Percentiles rank a stretch among this genome's conserved stretches.
Conservation (phyloP, 2,329 filamentous ascomycete species). For the Penicillium brasilianum region DNA sequence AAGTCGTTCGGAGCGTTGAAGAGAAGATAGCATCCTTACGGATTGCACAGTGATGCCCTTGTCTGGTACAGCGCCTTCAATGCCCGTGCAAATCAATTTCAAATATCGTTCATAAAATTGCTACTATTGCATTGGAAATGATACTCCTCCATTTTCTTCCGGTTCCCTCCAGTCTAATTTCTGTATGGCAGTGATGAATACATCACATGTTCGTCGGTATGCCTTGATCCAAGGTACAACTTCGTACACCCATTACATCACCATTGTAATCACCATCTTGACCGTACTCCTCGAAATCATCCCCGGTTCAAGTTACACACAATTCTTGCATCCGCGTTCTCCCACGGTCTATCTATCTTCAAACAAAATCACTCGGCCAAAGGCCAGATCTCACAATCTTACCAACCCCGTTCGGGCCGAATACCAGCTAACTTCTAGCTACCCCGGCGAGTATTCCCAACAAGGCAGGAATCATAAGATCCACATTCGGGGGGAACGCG, state of each 20-base stretch:
- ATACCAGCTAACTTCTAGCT: background rate
- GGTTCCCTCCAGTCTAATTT: background rate
- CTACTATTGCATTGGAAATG: slow-evolving; percentile 1
- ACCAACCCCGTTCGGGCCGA: background rate
- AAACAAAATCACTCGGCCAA: too few species aligned
- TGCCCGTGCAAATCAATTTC: background rate
- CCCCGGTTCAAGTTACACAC: slow-evolving; percentile 1
- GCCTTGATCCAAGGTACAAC: background rate
- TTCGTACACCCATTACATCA: background rate
- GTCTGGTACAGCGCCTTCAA: background rate
- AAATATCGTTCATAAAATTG: background rate
- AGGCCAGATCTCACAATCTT: background rate
- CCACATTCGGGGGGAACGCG: background rate
- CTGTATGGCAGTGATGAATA: slow-evolving; percentile 6
- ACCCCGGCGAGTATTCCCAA: slow-evolving; percentile 6
- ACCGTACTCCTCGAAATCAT: background rate
- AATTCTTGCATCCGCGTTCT: background rate
- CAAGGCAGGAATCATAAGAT: background rate
- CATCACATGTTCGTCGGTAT: background rate
- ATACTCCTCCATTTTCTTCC: slow-evolving; percentile 7
- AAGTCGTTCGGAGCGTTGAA: slow-evolving; percentile 45
- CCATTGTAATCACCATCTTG: background rate
- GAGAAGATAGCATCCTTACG: slow-evolving; percentile 42
- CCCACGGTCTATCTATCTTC: too few species aligned
- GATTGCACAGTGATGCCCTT: slow-evolving; percentile 10